A percentile compares a stretch with the other conserved stretches of the same genome.
phyloP scores from a whole-genome alignment of 768 basidiomycete genomes.

The Calocera cornea region DNA sequence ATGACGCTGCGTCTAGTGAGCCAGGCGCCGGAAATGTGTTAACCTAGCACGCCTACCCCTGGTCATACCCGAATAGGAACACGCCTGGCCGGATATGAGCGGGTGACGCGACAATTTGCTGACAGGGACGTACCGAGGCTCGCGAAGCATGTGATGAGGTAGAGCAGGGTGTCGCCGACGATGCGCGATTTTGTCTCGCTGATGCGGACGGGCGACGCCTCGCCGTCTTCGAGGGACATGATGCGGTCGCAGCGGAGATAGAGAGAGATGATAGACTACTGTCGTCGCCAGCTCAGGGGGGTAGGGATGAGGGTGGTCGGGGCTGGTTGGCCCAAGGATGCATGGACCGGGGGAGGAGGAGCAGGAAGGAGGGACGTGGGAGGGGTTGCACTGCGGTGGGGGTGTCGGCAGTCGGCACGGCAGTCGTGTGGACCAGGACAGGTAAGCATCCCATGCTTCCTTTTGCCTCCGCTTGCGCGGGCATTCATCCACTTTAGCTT shows the following conservation, averaged over 20 bases:
- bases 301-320: neutral
- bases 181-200: conserved; percentile 28
- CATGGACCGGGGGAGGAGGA: neutral
- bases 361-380: too few species aligned
- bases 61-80: conserved; percentile 68
- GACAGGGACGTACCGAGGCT: conserved; percentile 49
- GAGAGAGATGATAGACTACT: too few species aligned
- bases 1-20: conserved; percentile 48
- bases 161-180: conserved; percentile 65
- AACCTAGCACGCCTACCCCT: conserved; percentile 42
- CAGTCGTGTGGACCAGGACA: neutral
- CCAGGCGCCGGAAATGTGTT: neutral
- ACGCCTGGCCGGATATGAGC: conserved; percentile 5
- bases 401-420: neutral
- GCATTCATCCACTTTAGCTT: neutral
- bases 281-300: neutral
- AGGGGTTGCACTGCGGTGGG: neutral
- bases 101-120: neutral
- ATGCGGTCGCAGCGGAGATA: too few species aligned
- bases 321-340: neutral
- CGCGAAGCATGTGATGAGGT: conserved; percentile 65
- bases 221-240: neutral
- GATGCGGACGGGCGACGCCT: neutral
- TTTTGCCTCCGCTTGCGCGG: neutral
- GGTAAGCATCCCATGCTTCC: neutral